Base-by-base conservation (phyloP, 371 early-diverging fungal genomes). In the Mucor velutinosus region DNA sequence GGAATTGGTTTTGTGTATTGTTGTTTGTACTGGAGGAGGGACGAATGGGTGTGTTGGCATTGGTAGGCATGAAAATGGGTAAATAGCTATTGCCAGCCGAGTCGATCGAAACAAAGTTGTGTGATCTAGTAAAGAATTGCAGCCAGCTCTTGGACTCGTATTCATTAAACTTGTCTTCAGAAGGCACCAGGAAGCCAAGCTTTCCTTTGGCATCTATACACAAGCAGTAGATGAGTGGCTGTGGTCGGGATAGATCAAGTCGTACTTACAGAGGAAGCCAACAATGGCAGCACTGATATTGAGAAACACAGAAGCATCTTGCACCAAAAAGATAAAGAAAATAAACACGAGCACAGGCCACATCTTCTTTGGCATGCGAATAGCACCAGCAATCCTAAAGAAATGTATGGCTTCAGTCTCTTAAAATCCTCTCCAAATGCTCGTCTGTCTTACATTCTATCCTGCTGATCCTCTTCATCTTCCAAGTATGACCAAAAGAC, bases 301-400 rank as follows among this genome's bases (percentile, higher is more conserved):
- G 1, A 76, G 43, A 45, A 76, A 60, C 30, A 70, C 32, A 3
- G 71, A 71, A 17, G 64, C 41, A 19, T 49, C 74, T 57, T 73
- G 73, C 6, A 64, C 71, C 25, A 76, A 61, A 19, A 76, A 51
- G 3, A 73, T 65, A 35, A 73, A 76, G 27, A 73, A 70, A 7
- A 65, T 29, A 15, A 76, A 64, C 10, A 67, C 67, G 4, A 76
- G 39, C 7, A 58, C 41, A 19, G 76, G 76, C 71, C 73, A 65
- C 47, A 33, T 53, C 19, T 65, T 60, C 11, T 68, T 67, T 12
- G 76, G 70, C 10, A 76, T 60, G n/a, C 71, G 73, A 57, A 76
- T 64, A n/a, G 69, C 61, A 39, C 76, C 76, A 33, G 66, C 65
- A 49, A 76, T 47, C 68, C 76, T 76, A 37, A 29, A 29, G 5